A percentile compares a stretch with the other conserved stretches of the same genome.
Conservation (phyloP, 2,329 filamentous ascomycete species). For the Ceratocystis albifundus region DNA sequence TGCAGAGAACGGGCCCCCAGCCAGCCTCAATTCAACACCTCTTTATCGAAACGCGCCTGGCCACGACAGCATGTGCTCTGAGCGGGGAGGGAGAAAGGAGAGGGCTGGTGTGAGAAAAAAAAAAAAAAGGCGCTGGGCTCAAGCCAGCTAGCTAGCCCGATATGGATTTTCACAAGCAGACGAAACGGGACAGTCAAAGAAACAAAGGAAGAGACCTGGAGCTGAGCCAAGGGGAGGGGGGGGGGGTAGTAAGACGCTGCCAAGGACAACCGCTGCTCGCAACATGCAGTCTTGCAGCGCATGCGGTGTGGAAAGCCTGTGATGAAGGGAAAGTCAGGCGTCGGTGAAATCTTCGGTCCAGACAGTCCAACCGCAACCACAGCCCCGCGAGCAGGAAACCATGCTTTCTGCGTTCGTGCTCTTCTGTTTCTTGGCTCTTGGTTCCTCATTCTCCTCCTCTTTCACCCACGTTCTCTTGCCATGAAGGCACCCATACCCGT, state of each 20-base stretch:
- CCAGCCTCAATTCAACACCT: conserved; percentile 5
- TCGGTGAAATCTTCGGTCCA: background rate
- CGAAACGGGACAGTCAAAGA: background rate
- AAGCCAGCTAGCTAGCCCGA: conserved; percentile 14
- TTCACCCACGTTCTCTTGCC: background rate
- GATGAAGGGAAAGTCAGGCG: background rate
- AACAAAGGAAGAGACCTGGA: background rate
- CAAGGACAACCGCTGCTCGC: background rate
- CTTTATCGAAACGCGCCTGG: conserved; percentile 2
- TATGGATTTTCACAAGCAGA: background rate
- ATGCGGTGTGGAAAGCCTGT: background rate
- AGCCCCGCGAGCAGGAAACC: background rate
- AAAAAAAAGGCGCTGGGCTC: conserved; percentile 9
- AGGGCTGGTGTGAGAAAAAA: background rate
- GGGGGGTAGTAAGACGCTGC: background rate
- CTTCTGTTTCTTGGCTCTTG: background rate
- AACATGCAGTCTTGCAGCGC: too few species aligned
- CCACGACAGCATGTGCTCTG: conserved; percentile 13
- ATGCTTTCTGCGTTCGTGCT: background rate
- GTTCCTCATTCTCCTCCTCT: background rate
- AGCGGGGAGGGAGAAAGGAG: background rate
- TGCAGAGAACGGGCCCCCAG: background rate
- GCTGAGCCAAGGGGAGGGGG: background rate
- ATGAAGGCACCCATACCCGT: background rate
- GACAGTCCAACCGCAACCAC: background rate